phyloP scores from a whole-genome alignment of 177 flowering plant genomes.

The Tripterygium wilfordii region DNA sequence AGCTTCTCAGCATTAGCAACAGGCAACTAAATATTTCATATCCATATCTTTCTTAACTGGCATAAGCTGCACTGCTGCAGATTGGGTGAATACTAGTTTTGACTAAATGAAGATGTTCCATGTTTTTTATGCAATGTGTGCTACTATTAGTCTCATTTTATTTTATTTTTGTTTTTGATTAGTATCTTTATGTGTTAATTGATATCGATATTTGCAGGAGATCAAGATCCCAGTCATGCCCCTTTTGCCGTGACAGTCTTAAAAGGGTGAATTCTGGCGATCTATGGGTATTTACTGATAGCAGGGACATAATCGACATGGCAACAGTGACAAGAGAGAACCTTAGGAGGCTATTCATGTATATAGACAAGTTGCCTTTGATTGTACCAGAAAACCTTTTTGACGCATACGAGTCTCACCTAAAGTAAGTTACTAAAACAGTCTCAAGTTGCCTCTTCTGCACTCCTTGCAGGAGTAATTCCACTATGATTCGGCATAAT shows the following conservation, averaged over 20 bases:
- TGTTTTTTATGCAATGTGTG: too few species aligned
- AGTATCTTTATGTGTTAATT: background rate
- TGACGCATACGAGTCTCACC: constrained; percentile 63
- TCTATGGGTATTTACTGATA: constrained; percentile 74
- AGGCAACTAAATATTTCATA: too few species aligned
- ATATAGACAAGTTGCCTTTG: constrained; percentile 80
- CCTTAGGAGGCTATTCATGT: constrained; percentile 69
- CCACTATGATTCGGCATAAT: too few species aligned
- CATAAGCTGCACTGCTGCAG: too few species aligned
- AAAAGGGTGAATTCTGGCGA: constrained; percentile 88
- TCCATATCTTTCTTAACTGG: too few species aligned
- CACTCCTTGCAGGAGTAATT: constrained; percentile 6
- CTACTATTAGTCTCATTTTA: background rate
- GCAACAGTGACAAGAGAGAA: constrained; percentile 62
- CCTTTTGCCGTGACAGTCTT: constrained; percentile 85
- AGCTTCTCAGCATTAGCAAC: too few species aligned
- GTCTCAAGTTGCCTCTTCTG: background rate
- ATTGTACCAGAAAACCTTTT: constrained; percentile 62
- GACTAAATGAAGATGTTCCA: too few species aligned
- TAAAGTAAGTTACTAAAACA: constrained; percentile 26
- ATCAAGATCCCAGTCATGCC: constrained; percentile 79
- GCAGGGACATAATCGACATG: constrained; percentile 67
- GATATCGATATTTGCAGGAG: constrained; percentile 46
- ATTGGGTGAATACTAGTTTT: too few species aligned
- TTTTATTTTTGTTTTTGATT: background rate